These are phyloP conservation scores for Rhizoclosmatium sp. DNA, from an alignment of 192 early-diverging fungal species.

Conservation along the genomic window DNA sequence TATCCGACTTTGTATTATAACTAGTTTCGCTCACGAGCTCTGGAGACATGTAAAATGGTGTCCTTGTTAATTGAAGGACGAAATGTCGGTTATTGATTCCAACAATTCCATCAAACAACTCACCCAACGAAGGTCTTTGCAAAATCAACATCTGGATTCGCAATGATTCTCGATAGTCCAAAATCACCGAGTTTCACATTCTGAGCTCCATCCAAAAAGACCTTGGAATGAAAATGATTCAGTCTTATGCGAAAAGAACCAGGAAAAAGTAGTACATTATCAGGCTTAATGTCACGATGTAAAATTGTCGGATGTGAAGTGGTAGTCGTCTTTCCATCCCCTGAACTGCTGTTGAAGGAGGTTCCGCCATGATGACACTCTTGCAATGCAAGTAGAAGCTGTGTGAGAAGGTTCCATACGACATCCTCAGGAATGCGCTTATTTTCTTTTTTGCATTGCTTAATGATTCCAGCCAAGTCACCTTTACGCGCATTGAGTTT, in stretches of 20 bases:
- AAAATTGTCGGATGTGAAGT: constrained; percentile 58
- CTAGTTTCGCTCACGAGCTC: constrained; percentile 72
- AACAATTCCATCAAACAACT: constrained; percentile 1
- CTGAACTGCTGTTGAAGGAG: not conserved
- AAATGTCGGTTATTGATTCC: not conserved
- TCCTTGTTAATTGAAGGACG: constrained; percentile 38
- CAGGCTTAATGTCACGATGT: constrained; percentile 80
- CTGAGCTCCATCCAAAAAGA: constrained; percentile 70
- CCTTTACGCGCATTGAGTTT: constrained; percentile 28
- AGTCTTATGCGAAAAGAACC: not conserved
- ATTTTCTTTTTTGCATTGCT: constrained; percentile 65
- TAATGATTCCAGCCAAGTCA: constrained; percentile 72
- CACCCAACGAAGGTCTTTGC: constrained; percentile 81
- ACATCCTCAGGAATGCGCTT: constrained; percentile 67
- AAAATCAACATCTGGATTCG: constrained; percentile 65
- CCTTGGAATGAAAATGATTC: constrained; percentile 32
- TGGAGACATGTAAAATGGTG: constrained; percentile 83
- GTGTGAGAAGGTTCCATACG: constrained; percentile 72
- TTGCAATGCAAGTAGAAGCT: constrained; percentile 70
- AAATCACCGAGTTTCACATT: constrained; percentile 83
- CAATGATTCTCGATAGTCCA: constrained; percentile 73
- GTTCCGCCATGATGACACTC: constrained; percentile 70
- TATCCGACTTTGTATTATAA: constrained; percentile 77
- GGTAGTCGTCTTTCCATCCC: not conserved
- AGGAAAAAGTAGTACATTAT: constrained; percentile 56